Evolutionary conservation across 2,329 filamentous ascomycete species (phyloP).

Genomic region (Microsporum ferrugineum): DNA sequence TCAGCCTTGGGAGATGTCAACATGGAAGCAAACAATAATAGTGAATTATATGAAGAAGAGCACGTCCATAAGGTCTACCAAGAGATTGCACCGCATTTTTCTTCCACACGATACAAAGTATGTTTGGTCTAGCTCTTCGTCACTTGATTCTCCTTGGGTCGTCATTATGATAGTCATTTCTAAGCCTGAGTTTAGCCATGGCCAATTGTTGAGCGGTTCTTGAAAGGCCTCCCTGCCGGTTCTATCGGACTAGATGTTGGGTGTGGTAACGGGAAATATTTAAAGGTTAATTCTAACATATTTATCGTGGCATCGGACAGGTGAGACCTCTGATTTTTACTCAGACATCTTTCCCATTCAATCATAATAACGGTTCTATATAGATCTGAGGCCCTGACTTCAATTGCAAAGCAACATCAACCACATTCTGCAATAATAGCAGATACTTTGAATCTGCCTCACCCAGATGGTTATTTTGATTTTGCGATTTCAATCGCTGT

Average conservation of each 20-base stretch:
- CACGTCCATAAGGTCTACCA: slow-evolving; percentile 89
- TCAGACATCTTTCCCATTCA: slow-evolving; percentile 3
- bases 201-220: slow-evolving; percentile 77
- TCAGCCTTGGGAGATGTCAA: neutral
- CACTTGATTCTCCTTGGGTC: neutral
- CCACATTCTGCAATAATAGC: slow-evolving; percentile 63
- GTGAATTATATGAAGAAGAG: slow-evolving; percentile 57
- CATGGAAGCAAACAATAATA: neutral
- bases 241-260: slow-evolving; percentile 81
- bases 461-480: slow-evolving; percentile 55
- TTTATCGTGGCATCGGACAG: slow-evolving; percentile 80
- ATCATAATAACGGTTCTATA: slow-evolving; percentile 4
- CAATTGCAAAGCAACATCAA: slow-evolving; percentile 46
- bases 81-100: slow-evolving; percentile 40
- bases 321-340: slow-evolving; percentile 36
- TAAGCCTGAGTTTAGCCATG: slow-evolving; percentile 51
- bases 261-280: slow-evolving; percentile 94
- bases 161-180: neutral
- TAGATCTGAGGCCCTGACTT: slow-evolving; percentile 48
- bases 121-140: neutral
- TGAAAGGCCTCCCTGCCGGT: slow-evolving; percentile 53
- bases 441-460: slow-evolving; percentile 73
- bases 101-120: slow-evolving; percentile 51
- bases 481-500: slow-evolving; percentile 93
- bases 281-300: slow-evolving; percentile 63